Conservation (phyloP, 2,329 filamentous ascomycete genomes). For the Fonsecaea pugnacius region DNA sequence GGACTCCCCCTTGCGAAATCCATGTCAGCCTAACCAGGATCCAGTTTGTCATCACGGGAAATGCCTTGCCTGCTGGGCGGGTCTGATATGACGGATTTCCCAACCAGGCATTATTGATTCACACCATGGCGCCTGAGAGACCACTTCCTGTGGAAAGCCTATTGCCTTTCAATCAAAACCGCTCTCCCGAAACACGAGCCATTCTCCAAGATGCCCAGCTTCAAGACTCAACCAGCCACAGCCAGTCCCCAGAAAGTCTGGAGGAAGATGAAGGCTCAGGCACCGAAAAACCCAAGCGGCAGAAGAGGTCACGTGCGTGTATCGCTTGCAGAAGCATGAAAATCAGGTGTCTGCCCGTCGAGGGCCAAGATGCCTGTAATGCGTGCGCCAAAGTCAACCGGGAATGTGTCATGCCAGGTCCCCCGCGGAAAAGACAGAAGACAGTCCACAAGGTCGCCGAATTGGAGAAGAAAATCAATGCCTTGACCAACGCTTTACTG, state of each 20-base stretch:
- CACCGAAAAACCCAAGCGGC: constrained; percentile 34
- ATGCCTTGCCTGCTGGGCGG: not conserved
- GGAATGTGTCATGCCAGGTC: constrained; percentile 75
- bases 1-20: not conserved
- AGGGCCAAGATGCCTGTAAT: constrained; percentile 57
- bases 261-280: constrained; percentile 27
- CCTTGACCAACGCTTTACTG: constrained; percentile 77
- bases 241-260: constrained; percentile 26
- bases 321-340: constrained; percentile 38
- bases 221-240: constrained; percentile 15
- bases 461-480: constrained; percentile 89
- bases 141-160: constrained; percentile 22
- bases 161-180: constrained; percentile 22
- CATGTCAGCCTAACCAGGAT: not conserved
- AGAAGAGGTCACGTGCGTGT: constrained; percentile 35
- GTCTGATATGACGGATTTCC: not conserved
- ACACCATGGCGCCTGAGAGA: constrained; percentile 10
- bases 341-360: constrained; percentile 36
- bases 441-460: constrained; percentile 90
- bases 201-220: constrained; percentile 13
- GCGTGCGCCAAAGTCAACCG: constrained; percentile 81
- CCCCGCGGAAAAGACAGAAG: constrained; percentile 78
- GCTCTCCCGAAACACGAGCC: constrained; percentile 19
- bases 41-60: not conserved
- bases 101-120: not conserved